These are phyloP conservation scores for Dimocarpus longan DNA, from an alignment of 345 rosid species.

Conservation along the genomic window DNA sequence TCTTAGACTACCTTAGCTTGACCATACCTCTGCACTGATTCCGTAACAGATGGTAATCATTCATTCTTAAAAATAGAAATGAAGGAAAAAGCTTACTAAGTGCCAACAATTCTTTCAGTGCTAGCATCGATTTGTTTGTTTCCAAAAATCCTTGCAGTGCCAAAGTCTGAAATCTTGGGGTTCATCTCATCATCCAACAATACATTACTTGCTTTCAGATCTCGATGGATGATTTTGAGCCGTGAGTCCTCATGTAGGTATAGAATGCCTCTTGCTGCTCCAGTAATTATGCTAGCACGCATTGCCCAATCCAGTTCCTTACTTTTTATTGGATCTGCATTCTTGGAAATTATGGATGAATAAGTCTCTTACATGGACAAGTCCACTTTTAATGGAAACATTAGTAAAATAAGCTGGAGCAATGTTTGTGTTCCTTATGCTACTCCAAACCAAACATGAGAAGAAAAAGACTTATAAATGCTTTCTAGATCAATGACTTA, in stretches of 20 bases:
- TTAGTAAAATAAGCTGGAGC: not conserved
- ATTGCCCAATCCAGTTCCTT: constrained; percentile 42
- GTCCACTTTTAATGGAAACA: not conserved
- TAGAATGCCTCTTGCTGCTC: constrained; percentile 49
- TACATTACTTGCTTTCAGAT: constrained; percentile 54
- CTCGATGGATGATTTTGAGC: constrained; percentile 53
- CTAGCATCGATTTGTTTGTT: constrained; percentile 48
- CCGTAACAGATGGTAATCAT: not conserved
- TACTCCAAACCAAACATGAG: no score
- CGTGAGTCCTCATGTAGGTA: constrained; percentile 61
- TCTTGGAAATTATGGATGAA: no score
- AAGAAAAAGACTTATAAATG: no score
- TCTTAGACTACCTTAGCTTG: no score
- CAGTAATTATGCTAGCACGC: constrained; percentile 40
- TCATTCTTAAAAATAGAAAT: no score
- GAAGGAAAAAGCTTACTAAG: constrained; percentile 38
- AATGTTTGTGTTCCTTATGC: no score
- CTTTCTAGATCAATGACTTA: no score
- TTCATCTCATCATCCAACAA: constrained; percentile 52
- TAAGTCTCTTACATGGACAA: not conserved
- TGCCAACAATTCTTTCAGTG: constrained; percentile 56
- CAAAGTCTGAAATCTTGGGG: constrained; percentile 61
- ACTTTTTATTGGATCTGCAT: constrained; percentile 37
- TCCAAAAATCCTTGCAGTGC: constrained; percentile 57
- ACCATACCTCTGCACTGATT: no score